These are phyloP conservation scores for Nymphaea thermarum DNA, from an alignment of 164 flowering plant species.

Conservation along the genomic window DNA sequence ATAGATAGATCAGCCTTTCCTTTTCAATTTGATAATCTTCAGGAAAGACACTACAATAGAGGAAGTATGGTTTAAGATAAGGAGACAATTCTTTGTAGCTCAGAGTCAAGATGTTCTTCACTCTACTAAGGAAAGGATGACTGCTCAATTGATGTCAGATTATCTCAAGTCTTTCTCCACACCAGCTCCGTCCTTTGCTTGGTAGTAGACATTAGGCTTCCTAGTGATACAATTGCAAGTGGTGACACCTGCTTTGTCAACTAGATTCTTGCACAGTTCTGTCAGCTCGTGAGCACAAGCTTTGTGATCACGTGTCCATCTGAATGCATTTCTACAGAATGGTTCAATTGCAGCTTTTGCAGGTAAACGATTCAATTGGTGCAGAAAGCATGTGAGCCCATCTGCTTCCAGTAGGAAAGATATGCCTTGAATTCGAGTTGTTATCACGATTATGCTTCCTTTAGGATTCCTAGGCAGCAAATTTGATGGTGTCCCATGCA, in stretches of 20 bases:
- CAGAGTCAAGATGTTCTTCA: not conserved
- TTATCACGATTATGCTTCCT: conserved; percentile 26
- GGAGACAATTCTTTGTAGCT: not conserved
- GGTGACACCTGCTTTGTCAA: conserved; percentile 11
- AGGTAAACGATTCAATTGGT: conserved; percentile 2
- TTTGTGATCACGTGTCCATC: not conserved
- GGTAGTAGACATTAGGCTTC: conserved; percentile 2
- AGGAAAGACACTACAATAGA: not conserved
- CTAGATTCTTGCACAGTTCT: conserved; percentile 2
- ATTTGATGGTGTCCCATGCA: conserved; percentile 15
- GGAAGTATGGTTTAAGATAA: not conserved
- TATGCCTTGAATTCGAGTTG: conserved; percentile 14
- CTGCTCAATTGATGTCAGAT: not conserved
- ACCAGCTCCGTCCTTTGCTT: not conserved
- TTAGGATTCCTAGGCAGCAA: conserved; percentile 15
- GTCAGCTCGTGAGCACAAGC: conserved; percentile 1
- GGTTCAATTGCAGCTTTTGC: conserved; percentile 21
- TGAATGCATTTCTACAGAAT: conserved; percentile 16
- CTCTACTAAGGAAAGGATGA: not conserved
- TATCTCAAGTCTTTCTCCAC: not conserved
- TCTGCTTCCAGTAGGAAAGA: conserved; percentile 4
- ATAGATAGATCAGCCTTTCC: not conserved
- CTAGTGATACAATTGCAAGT: conserved; percentile 13
- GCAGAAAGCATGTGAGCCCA: not conserved
- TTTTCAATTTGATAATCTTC: not conserved